Evolutionary conservation across 441 rosid genomes (phyloP).

Genomic region (Adansonia madagascariensis): DNA sequence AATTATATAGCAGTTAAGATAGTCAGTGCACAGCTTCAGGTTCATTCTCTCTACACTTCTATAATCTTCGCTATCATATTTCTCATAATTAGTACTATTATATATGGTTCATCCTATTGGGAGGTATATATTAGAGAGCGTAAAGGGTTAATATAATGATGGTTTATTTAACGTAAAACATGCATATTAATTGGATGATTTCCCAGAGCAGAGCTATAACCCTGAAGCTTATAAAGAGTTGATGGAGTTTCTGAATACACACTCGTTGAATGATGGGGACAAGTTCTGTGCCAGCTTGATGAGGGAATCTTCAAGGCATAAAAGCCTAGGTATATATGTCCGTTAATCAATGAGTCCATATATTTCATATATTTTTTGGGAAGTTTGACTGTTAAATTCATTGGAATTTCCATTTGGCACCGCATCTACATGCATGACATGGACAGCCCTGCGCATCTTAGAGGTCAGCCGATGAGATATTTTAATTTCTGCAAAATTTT

Average conservation of each 20-base stretch:
- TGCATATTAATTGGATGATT: neutral
- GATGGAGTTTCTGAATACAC: slow-evolving; percentile 55
- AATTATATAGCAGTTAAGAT: slow-evolving; percentile 75
- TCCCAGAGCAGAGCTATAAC: slow-evolving; percentile 72
- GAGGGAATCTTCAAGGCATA: slow-evolving; percentile 81
- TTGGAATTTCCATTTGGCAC: neutral
- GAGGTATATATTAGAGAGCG: neutral
- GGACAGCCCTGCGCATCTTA: slow-evolving; percentile 65
- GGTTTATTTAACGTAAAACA: neutral
- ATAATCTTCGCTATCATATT: slow-evolving; percentile 16
- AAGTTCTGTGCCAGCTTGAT: slow-evolving; percentile 69
- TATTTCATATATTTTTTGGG: no score
- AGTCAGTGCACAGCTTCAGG: slow-evolving; percentile 83
- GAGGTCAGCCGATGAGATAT: slow-evolving; percentile 51
- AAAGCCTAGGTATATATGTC: slow-evolving; percentile 52
- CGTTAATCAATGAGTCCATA: neutral
- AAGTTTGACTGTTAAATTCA: neutral
- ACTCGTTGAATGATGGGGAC: slow-evolving; percentile 83
- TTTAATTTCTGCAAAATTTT: neutral
- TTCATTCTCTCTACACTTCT: slow-evolving; percentile 31
- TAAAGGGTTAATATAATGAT: neutral
- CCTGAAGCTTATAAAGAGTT: slow-evolving; percentile 73
- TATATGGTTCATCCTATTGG: neutral
- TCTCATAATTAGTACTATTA: neutral
- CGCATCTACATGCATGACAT: neutral